A percentile compares a stretch with the other conserved stretches of the same genome.
Evolutionary conservation across 495 filamentous ascomycete genomes (phyloP).

Genomic region (Usnea hakonensis): DNA sequence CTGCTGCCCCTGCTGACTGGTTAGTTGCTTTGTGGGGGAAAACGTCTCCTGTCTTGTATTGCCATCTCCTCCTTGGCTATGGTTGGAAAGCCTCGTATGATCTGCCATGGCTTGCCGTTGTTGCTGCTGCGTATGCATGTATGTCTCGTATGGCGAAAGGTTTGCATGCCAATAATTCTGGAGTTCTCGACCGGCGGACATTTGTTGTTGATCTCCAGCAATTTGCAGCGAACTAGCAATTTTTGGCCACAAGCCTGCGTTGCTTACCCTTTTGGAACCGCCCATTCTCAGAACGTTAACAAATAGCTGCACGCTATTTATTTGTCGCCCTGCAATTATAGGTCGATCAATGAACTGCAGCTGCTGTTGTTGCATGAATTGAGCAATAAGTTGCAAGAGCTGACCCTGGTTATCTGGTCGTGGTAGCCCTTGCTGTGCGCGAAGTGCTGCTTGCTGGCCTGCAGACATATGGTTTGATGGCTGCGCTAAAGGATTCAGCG

Average conservation of each 20-base stretch:
- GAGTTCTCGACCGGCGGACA: slow-evolving; percentile 58
- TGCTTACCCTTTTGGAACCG: slow-evolving; percentile 67
- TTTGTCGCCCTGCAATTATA: slow-evolving; percentile 55
- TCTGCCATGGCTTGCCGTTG: slow-evolving; percentile 30
- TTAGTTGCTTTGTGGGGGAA: slow-evolving; percentile 39
- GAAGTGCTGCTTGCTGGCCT: slow-evolving; percentile 41
- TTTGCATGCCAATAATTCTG: slow-evolving; percentile 66
- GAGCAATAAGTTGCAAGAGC: slow-evolving; percentile 66
- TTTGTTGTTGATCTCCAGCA: slow-evolving; percentile 55
- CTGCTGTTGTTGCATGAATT: slow-evolving; percentile 63
- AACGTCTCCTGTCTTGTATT: slow-evolving; percentile 22
- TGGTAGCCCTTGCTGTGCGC: slow-evolving; percentile 55
- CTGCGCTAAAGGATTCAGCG: slow-evolving; percentile 41
- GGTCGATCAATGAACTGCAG: slow-evolving; percentile 65
- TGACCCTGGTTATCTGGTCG: slow-evolving; percentile 52
- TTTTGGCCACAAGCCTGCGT: slow-evolving; percentile 60
- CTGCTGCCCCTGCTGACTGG: slow-evolving; percentile 42
- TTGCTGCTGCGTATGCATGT: slow-evolving; percentile 56
- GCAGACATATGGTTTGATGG: slow-evolving; percentile 21
- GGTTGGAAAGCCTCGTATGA: slow-evolving; percentile 11
- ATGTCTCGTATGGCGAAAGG: slow-evolving; percentile 64
- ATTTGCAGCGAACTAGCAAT: slow-evolving; percentile 63
- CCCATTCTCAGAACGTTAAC: slow-evolving; percentile 64
- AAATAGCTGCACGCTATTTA: slow-evolving; percentile 71
- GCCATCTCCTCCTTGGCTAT: slow-evolving; percentile 23